Base-by-base conservation (phyloP, 2,329 filamentous ascomycete species). In the Pyrenophora graminea region DNA sequence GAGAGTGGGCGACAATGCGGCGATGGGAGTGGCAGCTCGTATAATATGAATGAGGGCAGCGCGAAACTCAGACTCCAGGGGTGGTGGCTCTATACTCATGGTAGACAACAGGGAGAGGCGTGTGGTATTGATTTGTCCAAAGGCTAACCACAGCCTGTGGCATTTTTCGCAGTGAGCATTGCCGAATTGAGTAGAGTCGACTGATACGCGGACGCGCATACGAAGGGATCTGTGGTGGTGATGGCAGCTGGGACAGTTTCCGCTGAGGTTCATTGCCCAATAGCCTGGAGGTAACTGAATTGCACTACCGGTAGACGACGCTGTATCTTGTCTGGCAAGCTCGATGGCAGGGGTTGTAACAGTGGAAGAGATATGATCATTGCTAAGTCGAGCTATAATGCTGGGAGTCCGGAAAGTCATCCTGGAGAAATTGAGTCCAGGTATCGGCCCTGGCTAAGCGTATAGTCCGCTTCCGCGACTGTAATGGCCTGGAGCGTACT, bases 221-320 rank as follows among this genome's bases (percentile, higher is more conserved):
- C 53, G 39, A 32, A 54, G 48, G 9, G 66, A 61, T 10, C 45
- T 62, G 49, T 71, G 63, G 41, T 63, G 48, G 44, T 69, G 67
- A 42, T 63, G 59, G 32, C 67, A 70, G 27, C 54, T 55, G 4
- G 68, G 54, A 39, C 67, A 71, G 37, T 63, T 68, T 7, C 63
- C 66, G 39, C 63, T 60, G 25, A 69, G 51, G 1, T 55, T 50
- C 13, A 69, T 17, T 6, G 23, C 55, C 59, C 62, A 69, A 32
- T 51, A 49, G 3, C 65, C 67, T 9, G 45, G 38, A 9, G 62
- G 61, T 3, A 62, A 39, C 8, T 56, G 51, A 13, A 32, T 49
- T 4, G 47, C 56, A 40, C 61, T 69, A 17, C 46, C 56, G 2
- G 53, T 48, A 21, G 65, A 59, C 5, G 63, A 68, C 12, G 45